A percentile compares a stretch with the other conserved stretches of the same genome.
Conservation (phyloP, 352 stramenopile genomes). For the Peronospora tabacina region DNA sequence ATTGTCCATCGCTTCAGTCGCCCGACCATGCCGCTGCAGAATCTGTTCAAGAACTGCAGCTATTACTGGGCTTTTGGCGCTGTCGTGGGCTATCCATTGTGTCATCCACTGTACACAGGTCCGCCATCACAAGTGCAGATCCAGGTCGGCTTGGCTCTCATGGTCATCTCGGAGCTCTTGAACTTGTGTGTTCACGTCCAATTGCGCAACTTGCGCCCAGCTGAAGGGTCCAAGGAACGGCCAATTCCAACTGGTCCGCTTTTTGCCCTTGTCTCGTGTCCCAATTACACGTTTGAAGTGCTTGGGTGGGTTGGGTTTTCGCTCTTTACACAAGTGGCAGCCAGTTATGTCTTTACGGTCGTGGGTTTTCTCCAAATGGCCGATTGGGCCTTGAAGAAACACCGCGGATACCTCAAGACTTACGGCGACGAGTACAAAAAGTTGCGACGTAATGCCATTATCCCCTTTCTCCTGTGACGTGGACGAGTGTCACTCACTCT, state of each 20-base stretch:
- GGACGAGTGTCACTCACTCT: background rate
- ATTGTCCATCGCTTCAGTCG: slow-evolving; percentile 87
- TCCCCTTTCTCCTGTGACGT: slow-evolving; percentile 75
- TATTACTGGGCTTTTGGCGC: slow-evolving; percentile 87
- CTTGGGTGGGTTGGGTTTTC: slow-evolving; percentile 86
- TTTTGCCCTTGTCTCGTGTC: slow-evolving; percentile 83
- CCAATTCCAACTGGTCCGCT: slow-evolving; percentile 63
- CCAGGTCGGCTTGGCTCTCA: slow-evolving; percentile 48
- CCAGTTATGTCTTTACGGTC: slow-evolving; percentile 81
- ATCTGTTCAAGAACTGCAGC: slow-evolving; percentile 88
- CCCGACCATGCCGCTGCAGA: slow-evolving; percentile 81
- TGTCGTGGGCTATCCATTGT: slow-evolving; percentile 79
- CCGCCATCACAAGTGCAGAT: slow-evolving; percentile 48
- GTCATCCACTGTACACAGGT: slow-evolving; percentile 56
- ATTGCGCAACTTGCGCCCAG: slow-evolving; percentile 68
- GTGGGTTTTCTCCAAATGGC: slow-evolving; percentile 84
- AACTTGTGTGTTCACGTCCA: slow-evolving; percentile 85
- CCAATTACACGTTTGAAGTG: slow-evolving; percentile 89
- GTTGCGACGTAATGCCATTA: slow-evolving; percentile 73
- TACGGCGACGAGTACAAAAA: slow-evolving; percentile 87
- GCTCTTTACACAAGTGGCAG: slow-evolving; percentile 76
- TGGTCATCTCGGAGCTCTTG: slow-evolving; percentile 65
- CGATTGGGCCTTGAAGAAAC: slow-evolving; percentile 87
- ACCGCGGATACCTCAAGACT: slow-evolving; percentile 79
- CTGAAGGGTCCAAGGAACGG: slow-evolving; percentile 64